Evolutionary conservation across 2,329 filamentous ascomycete species (phyloP).

Genomic region (Phyllachora maydis): DNA sequence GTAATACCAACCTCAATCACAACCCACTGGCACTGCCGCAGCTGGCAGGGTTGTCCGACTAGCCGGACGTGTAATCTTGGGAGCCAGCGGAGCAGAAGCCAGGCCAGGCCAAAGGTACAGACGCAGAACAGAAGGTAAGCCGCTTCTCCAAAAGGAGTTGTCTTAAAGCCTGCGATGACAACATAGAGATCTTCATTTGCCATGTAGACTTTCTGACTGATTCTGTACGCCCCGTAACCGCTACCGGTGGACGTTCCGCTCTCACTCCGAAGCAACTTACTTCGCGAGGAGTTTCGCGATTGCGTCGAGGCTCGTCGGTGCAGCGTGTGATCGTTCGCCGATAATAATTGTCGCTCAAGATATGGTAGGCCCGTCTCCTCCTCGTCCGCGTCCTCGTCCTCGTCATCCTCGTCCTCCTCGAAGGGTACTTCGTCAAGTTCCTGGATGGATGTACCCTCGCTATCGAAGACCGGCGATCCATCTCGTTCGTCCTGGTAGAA

Average conservation of each 20-base stretch:
- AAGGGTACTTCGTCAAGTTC: slow-evolving; percentile 7
- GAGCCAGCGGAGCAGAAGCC: slow-evolving; percentile 74
- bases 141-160: slow-evolving; percentile 46
- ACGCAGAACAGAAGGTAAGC: slow-evolving; percentile 53
- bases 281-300: slow-evolving; percentile 33
- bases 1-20: too few species aligned
- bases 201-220: slow-evolving; percentile 84
- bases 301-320: slow-evolving; percentile 41
- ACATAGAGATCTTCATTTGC: slow-evolving; percentile 85
- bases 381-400: slow-evolving; percentile 15
- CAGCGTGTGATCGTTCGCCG: slow-evolving; percentile 23
- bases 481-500: slow-evolving; percentile 60
- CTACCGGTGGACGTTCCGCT: slow-evolving; percentile 51
- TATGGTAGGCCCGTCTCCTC: slow-evolving; percentile 9
- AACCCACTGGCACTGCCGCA: slow-evolving; percentile 71
- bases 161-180: slow-evolving; percentile 78
- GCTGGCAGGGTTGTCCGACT: slow-evolving; percentile 44
- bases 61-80: slow-evolving; percentile 69
- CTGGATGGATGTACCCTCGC: slow-evolving; percentile 10
- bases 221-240: slow-evolving; percentile 37
- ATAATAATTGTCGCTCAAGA: too few species aligned
- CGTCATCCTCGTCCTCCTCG: slow-evolving; percentile 13
- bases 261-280: slow-evolving; percentile 48
- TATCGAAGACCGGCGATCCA: slow-evolving; percentile 16
- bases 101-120: slow-evolving; percentile 56